Base-by-base conservation (phyloP, 176 grass and related monocot species). In the Tillandsia leiboldiana region DNA sequence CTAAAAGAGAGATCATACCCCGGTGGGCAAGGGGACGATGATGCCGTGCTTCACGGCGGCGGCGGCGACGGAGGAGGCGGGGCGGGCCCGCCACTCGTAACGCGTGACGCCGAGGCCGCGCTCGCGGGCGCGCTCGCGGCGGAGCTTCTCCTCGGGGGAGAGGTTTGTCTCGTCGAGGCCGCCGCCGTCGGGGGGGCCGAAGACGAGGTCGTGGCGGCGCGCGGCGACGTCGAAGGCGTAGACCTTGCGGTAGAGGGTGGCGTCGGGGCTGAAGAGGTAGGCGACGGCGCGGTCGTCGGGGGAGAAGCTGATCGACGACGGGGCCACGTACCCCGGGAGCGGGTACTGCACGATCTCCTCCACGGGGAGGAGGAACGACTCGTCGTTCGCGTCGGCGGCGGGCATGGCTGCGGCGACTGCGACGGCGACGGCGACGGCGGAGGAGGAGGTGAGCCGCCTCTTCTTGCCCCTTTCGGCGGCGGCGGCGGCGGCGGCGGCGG, bases 341-440 rank as follows among this genome's bases (percentile, higher is more conserved):
- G 94, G 94, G 72, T 90, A 80, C 74, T 87, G 89, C 77, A 92
- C 94, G 66, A 92, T 99, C 64, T 99, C 94, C 69, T 88, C 87
- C 58, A 87, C 80, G 11, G 78, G 42, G 62, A 85, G 66, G n/a
- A 75, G 68, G 33, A 75, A 72, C 28, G 67, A 50, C 26, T 73
- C 72, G 53, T 77, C 75, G 11, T 77, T 57, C 49, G 75, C 59
- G 63, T 86, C 83, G 59, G 86, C 77, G 27, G 84, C 72, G 53
- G 86, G 78, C 89, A 92, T 92, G 62, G 69, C 63, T 3, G 49
- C 17, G 62, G 53, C 73, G 18, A 13, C 64, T 3, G 14, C 28
- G 10, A 27, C 10, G 2, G 28, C 28, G 28, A 1, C 33, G 33
- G 33, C 4, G 33, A 42, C 33, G 33, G 33, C 33, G 33, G 33